Base-by-base conservation (phyloP, 768 basidiomycete species). In the Collybiopsis luxurians region DNA sequence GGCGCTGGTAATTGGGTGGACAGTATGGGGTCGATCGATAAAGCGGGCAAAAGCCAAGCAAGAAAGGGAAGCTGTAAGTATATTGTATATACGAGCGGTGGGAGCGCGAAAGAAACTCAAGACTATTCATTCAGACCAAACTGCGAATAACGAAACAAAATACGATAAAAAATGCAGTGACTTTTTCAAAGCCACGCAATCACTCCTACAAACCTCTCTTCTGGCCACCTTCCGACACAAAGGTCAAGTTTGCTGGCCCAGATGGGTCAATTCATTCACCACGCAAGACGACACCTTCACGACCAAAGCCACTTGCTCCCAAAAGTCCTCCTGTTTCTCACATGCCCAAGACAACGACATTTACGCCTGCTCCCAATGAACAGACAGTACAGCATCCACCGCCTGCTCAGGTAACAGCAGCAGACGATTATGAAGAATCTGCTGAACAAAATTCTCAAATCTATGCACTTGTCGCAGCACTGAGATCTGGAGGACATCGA, bases 21-120 rank as follows among this genome's bases (percentile, higher is more conserved):
- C 73, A 40, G 75, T 68, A 56, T 82, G 79, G 79, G 76, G 79
- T 15, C 70, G 66, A 60, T 65, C 63, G 27, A 74, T 79, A 47
- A 75, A 76, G 61, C 69, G 71, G 36, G 69, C 67, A 49, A 66
- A 70, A 55, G 64, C 62, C 21, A 69, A 69, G 60, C 59, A 72
- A 63, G 65, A 57, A 68, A 73, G 54, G 59, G 61, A 57, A 68
- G 69, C 59, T 39, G 74, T 67, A 30, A 57, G 62, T 57, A 42
- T 21, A n/a, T n/a, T n/a, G n/a, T n/a, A n/a, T n/a, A n/a, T n/a
- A n/a, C 7, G 34, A 31, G 28, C 23, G 28, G 40, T 27, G 34
- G 34, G 21, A 12, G 13, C 31, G 31, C 13, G 6, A 34, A 34
- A 34, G 31, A 34, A 38, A 39, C 39, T 48, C 39, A 56, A 26